These are phyloP conservation scores for Condylostoma magnum DNA, from an alignment of 169 alveolate genomes.

Conservation along the genomic window DNA sequence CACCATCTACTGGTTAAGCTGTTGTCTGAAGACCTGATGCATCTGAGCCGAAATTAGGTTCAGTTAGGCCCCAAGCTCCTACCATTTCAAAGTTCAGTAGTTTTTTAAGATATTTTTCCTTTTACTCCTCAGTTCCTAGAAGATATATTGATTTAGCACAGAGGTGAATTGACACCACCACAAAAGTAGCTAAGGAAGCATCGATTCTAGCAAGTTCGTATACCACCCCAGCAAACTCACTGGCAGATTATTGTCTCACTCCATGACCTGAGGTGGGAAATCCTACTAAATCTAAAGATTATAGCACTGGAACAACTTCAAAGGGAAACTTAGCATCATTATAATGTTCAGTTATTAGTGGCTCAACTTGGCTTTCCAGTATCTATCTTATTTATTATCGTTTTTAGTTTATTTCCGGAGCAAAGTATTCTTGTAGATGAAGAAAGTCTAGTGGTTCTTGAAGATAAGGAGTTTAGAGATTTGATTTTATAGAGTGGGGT, in stretches of 20 bases:
- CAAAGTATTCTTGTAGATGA: not conserved
- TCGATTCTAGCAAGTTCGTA: conserved; percentile 39
- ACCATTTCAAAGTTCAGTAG: conserved; percentile 39
- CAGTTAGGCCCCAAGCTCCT: conserved; percentile 85
- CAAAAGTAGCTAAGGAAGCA: conserved; percentile 37
- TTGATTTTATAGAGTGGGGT: not conserved
- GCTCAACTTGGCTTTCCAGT: not conserved
- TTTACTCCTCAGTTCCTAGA: conserved; percentile 48
- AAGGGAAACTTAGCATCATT: not conserved
- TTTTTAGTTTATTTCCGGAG: not conserved
- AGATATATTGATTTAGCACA: conserved; percentile 29
- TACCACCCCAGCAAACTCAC: not conserved
- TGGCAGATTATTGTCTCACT: not conserved
- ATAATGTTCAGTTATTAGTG: not conserved
- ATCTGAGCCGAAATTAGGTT: conserved; percentile 79
- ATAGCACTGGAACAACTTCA: not conserved
- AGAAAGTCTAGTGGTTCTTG: not conserved
- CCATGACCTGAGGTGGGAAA: not conserved
- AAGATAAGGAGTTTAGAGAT: not conserved
- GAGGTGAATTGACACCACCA: conserved; percentile 17
- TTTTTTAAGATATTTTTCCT: conserved; percentile 33
- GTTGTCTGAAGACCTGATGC: conserved; percentile 70
- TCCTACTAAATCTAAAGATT: not conserved
- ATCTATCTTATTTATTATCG: not conserved
- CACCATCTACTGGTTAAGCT: conserved; percentile 67